These are phyloP conservation scores for Starmerella potacharoeniae DNA, from an alignment of 805 yeast species.

Conservation along the genomic window DNA sequence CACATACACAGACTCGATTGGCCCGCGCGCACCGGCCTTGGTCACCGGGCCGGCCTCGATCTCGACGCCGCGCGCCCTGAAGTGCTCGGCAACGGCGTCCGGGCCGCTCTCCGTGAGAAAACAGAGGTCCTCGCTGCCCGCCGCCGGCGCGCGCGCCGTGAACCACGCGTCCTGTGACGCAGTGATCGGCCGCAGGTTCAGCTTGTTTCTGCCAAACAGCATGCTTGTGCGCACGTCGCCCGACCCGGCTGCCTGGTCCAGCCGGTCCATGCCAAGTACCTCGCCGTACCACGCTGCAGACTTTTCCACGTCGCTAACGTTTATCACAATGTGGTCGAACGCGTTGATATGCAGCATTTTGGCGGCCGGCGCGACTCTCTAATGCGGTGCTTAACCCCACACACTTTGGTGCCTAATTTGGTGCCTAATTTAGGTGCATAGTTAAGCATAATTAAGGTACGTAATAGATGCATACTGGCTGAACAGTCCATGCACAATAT, in stretches of 20 bases:
- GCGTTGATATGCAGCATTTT: background rate
- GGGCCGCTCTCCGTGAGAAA: background rate
- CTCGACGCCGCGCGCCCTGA: background rate
- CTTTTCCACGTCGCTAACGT: background rate
- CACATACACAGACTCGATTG: conserved; percentile 2
- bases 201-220: conserved; percentile 2
- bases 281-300: background rate
- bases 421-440: too few relatives aligned
- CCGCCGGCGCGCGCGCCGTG: background rate
- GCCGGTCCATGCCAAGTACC: background rate
- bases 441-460: too few relatives aligned
- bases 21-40: conserved; percentile 2
- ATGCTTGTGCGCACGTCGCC: background rate
- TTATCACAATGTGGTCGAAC: background rate
- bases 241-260: background rate
- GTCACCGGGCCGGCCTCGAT: conserved; percentile 4
- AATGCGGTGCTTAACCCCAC: too few relatives aligned
- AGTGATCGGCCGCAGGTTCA: conserved; percentile 1
- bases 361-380: background rate
- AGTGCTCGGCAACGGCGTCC: background rate
- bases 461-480: too few relatives aligned
- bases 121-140: conserved; percentile 4
- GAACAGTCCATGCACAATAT: too few relatives aligned
- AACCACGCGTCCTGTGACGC: background rate
- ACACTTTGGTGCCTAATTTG: too few relatives aligned